These are phyloP conservation scores for Phytophthora crassamura DNA, from an alignment of 352 stramenopile genomes.

Conservation along the genomic window DNA sequence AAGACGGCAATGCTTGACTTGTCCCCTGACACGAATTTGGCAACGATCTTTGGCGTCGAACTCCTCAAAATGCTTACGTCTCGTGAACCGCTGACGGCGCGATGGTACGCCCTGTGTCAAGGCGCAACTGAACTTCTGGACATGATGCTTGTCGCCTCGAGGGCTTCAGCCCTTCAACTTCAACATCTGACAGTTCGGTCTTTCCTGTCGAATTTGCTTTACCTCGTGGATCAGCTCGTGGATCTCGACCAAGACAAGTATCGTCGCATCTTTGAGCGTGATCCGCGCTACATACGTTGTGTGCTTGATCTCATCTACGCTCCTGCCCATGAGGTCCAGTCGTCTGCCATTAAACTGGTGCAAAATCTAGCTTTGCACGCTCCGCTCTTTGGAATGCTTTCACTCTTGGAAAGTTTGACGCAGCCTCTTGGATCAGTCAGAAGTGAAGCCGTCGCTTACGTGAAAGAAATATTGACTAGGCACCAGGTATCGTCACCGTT, in stretches of 20 bases:
- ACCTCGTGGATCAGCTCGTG: slow-evolving; percentile 6
- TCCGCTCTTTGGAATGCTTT: slow-evolving; percentile 20
- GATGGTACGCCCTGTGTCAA: slow-evolving; percentile 23
- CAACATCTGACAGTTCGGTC: slow-evolving; percentile 15
- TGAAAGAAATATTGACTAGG: slow-evolving; percentile 9
- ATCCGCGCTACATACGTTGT: slow-evolving; percentile 34
- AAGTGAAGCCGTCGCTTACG: slow-evolving; percentile 8
- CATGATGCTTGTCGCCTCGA: slow-evolving; percentile 23
- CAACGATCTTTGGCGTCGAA: slow-evolving; percentile 18
- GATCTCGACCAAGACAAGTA: slow-evolving; percentile 14
- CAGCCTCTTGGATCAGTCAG: slow-evolving; percentile 7
- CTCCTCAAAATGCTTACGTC: slow-evolving; percentile 18
- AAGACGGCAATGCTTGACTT: slow-evolving; percentile 22
- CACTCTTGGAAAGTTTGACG: slow-evolving; percentile 15
- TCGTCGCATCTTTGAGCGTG: slow-evolving; percentile 18
- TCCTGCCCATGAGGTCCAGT: slow-evolving; percentile 29
- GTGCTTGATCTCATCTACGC: slow-evolving; percentile 34
- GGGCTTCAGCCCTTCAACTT: slow-evolving; percentile 24
- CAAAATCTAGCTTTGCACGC: slow-evolving; percentile 19
- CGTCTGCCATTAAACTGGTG: slow-evolving; percentile 31
- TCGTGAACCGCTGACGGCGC: background rate
- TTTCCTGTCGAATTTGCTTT: slow-evolving; percentile 29
- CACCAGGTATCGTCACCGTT: slow-evolving; percentile 21
- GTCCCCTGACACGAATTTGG: slow-evolving; percentile 1
- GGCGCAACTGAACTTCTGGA: slow-evolving; percentile 18